Conservation (phyloP, 2,329 filamentous ascomycete species). For the Hypoxylon sp. region DNA sequence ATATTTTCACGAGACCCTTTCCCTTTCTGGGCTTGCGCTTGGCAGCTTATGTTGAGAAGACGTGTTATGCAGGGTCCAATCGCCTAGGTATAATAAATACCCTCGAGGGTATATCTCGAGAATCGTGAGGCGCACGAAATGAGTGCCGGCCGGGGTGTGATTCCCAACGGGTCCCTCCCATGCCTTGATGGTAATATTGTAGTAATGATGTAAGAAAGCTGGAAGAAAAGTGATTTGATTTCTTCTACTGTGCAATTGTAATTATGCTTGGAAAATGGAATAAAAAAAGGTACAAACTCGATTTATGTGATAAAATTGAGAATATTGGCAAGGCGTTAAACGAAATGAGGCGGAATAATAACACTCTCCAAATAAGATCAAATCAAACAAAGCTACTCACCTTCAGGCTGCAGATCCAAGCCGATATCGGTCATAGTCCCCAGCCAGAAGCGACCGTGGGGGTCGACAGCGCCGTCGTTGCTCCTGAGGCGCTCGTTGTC, state of each 20-base stretch:
- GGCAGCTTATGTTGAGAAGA: too few species aligned
- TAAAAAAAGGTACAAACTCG: too few species aligned
- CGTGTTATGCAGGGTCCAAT: slow-evolving; percentile 11
- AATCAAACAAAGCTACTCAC: too few species aligned
- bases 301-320: too few species aligned
- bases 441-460: slow-evolving; percentile 82
- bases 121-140: slow-evolving; percentile 21
- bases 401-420: slow-evolving; percentile 65
- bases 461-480: slow-evolving; percentile 87
- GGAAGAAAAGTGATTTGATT: too few species aligned
- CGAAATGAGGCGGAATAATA: too few species aligned
- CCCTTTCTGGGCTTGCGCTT: slow-evolving; percentile 4
- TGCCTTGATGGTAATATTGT: too few species aligned
- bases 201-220: too few species aligned
- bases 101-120: slow-evolving; percentile 8
- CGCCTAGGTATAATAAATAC: background rate
- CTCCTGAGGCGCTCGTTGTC: slow-evolving; percentile 66
- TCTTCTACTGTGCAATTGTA: too few species aligned
- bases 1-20: slow-evolving; percentile 4
- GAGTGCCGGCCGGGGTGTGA: slow-evolving; percentile 16
- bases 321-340: too few species aligned
- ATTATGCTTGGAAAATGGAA: too few species aligned
- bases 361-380: too few species aligned
- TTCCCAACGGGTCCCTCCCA: slow-evolving; percentile 14
- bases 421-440: slow-evolving; percentile 84